Conservation (phyloP, 768 basidiomycete genomes). For the Serendipita sp. region DNA sequence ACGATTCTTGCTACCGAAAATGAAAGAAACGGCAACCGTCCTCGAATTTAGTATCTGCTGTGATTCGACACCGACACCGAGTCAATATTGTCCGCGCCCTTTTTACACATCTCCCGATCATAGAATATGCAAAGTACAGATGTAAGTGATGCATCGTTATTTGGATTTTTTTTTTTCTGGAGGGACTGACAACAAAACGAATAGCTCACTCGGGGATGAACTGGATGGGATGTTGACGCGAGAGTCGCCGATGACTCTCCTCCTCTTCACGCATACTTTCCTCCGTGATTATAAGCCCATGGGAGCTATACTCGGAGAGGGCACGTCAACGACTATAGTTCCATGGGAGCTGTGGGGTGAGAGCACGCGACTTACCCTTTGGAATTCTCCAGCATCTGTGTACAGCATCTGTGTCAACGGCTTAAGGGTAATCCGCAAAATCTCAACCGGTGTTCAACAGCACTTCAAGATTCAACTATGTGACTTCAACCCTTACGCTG, state of each 20-base stretch:
- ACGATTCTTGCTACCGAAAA: neutral
- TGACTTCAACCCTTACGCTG: conserved; percentile 1
- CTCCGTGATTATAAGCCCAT: neutral
- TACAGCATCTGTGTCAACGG: neutral
- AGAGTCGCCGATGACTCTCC: neutral
- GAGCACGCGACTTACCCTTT: neutral
- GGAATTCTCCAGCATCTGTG: neutral
- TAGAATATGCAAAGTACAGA: neutral
- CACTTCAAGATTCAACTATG: neutral
- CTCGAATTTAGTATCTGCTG: neutral
- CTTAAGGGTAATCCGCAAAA: neutral
- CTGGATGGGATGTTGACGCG: too few relatives aligned
- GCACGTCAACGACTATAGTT: neutral
- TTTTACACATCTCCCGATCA: neutral
- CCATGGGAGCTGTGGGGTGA: neutral
- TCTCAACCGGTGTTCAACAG: neutral
- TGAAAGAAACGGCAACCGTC: neutral
- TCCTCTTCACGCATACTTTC: neutral
- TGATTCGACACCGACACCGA: neutral
- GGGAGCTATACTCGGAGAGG: neutral
- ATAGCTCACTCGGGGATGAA: too few relatives aligned
- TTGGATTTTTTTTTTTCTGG: neutral
- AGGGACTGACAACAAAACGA: neutral
- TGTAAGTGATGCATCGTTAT: neutral
- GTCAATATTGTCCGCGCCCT: neutral